Percentiles rank a stretch among this genome's conserved stretches.
Conservation (phyloP, 2,329 filamentous ascomycete genomes). For the Capronia americana region DNA sequence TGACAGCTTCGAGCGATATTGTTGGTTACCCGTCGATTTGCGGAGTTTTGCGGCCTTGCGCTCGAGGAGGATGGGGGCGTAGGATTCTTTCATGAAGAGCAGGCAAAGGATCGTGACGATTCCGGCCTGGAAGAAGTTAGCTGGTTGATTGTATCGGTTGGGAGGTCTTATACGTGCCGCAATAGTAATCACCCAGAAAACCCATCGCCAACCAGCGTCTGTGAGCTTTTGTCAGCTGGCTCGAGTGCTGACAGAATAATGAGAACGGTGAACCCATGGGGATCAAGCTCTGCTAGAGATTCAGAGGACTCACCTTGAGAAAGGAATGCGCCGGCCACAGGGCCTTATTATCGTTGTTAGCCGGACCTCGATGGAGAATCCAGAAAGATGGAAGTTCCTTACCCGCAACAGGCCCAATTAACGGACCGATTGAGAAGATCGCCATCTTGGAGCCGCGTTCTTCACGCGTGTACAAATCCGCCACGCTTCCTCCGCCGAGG, state of each 20-base stretch:
- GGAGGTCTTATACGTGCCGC: constrained; percentile 46
- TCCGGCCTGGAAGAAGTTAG: neutral
- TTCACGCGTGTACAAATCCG: constrained; percentile 33
- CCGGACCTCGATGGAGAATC: no score
- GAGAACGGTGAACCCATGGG: neutral
- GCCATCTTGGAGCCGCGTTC: constrained; percentile 38
- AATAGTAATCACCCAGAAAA: constrained; percentile 68
- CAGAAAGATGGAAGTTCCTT: neutral
- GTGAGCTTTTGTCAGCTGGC: neutral
- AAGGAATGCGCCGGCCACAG: constrained; percentile 67
- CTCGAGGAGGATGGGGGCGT: constrained; percentile 64
- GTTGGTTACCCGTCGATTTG: constrained; percentile 41
- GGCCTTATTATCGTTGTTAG: constrained; percentile 40
- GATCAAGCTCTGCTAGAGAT: no score
- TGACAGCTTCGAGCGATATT: constrained; percentile 50
- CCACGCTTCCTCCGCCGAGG: constrained; percentile 53
- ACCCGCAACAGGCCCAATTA: constrained; percentile 53
- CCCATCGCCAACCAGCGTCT: constrained; percentile 37
- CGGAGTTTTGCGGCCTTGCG: constrained; percentile 57
- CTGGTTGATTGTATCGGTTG: neutral
- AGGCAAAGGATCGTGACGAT: constrained; percentile 63
- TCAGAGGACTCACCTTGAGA: constrained; percentile 47
- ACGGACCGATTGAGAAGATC: constrained; percentile 34
- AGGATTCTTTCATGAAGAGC: constrained; percentile 65
- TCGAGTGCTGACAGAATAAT: neutral